These are phyloP conservation scores for Nothopassalora personata DNA, from an alignment of 2,329 filamentous ascomycete genomes.

Conservation along the genomic window DNA sequence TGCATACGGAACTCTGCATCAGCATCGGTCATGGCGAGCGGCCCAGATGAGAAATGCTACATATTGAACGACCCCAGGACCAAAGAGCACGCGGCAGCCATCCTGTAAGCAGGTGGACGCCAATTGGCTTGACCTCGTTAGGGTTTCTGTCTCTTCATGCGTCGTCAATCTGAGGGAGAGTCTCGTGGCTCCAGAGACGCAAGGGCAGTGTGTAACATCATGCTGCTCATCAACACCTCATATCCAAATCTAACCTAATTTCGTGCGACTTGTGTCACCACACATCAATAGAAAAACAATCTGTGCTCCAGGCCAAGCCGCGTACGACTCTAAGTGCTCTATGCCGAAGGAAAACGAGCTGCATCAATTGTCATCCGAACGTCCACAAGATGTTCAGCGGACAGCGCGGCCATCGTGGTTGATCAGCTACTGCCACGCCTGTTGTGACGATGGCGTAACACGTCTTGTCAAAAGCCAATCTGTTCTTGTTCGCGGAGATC, in stretches of 20 bases:
- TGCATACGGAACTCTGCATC: background rate
- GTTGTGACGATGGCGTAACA: no score
- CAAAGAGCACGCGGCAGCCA: background rate
- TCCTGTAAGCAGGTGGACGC: background rate
- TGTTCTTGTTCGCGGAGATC: no score
- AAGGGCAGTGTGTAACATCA: background rate
- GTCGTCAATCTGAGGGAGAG: background rate
- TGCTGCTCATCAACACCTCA: background rate
- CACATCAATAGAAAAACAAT: background rate
- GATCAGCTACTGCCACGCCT: no score
- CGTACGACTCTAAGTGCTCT: background rate
- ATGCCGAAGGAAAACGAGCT: background rate
- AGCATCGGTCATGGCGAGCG: background rate
- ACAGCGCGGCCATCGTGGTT: no score
- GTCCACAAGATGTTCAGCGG: no score
- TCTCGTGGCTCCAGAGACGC: background rate
- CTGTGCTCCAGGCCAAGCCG: background rate
- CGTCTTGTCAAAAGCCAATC: no score
- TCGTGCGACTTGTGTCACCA: background rate
- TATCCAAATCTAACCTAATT: background rate
- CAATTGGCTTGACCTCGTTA: background rate
- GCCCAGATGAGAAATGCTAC: background rate
- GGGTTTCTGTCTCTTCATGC: constrained; percentile 1
- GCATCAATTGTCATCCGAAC: background rate
- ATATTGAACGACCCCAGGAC: background rate